Conservation (phyloP, 2,329 filamentous ascomycete genomes). For the Mycosphaerella sp. region DNA sequence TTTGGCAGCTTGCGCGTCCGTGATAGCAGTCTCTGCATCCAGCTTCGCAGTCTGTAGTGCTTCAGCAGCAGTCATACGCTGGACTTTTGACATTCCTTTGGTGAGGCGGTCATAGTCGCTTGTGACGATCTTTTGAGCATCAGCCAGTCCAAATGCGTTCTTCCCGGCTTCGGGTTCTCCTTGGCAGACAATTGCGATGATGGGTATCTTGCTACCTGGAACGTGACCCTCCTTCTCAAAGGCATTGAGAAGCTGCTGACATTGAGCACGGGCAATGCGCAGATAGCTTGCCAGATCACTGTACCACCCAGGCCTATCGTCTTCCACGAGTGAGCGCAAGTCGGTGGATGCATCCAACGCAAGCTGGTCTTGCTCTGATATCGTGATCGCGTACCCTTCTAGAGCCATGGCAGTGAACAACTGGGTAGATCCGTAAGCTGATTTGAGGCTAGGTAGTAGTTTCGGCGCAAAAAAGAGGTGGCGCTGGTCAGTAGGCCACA, state of each 20-base stretch:
- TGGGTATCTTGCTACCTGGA: constrained; percentile 65
- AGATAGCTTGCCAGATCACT: constrained; percentile 84
- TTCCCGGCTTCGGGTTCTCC: constrained; percentile 88
- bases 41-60: constrained; percentile 71
- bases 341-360: constrained; percentile 55
- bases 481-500: constrained; percentile 57
- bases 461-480: constrained; percentile 59
- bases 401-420: constrained; percentile 75
- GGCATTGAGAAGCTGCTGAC: constrained; percentile 78
- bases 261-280: constrained; percentile 84
- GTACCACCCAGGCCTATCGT: constrained; percentile 74
- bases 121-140: constrained; percentile 79
- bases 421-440: constrained; percentile 77
- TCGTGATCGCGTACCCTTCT: constrained; percentile 72
- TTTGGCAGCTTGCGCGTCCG: constrained; percentile 73
- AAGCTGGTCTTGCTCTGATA: constrained; percentile 41
- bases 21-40: constrained; percentile 63
- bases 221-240: constrained; percentile 90
- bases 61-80: constrained; percentile 75
- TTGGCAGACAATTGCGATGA: constrained; percentile 83
- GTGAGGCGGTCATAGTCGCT: constrained; percentile 84
- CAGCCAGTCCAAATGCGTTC: constrained; percentile 79
- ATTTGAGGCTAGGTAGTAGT: constrained; percentile 61
- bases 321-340: constrained; percentile 71
- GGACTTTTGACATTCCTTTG: constrained; percentile 79